Evolutionary conservation across 2,329 filamentous ascomycete genomes (phyloP), one percentile per base, ranked within the genome.

Genomic region (Graphiopsis chlorocephala): DNA sequence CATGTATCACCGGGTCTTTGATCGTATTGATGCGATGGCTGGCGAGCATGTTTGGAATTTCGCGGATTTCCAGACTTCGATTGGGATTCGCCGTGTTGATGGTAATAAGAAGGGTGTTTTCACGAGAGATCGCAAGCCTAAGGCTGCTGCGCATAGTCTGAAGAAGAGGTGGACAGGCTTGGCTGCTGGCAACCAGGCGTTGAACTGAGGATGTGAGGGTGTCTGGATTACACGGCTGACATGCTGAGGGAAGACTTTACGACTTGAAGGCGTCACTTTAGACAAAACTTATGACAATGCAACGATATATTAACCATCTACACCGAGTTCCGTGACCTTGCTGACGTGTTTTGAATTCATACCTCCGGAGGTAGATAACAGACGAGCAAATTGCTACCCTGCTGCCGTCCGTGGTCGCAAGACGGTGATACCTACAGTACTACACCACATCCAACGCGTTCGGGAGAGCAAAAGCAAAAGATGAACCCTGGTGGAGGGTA

Each of bases 1-100:
- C 4, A 64, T 58, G 52, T 64, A 64, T 15, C 61, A 64, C 26
- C 53, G 61, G 1, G 61, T 64, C 26, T 56, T 57, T 17, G 61
- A 64, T 14, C 52, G 45, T 12, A 33, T 58, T 4, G 17, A 47
- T 11, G 52, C 61, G 8, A 57, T 64, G 52, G 52, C 42, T 10
- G 61, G 61, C 52, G 61, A 64, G 53, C 61, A 64, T 14, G 61
- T 64, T 4, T 64, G 61, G 61, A 64, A 64, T 17, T 64, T 64
- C 11, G 61, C 52, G 5, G 61, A 64, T 28, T 64, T 64, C 25
- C 61, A 64, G 35, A 64, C 61, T 4, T 57, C 38, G 8, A 26
- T 64, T 1, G 50, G 52, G 1, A 29, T 64, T 25, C 26, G 52
- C 11, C 61, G 61, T 23, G 53, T 64, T 11, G 61, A 64, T 35